Conservation (phyloP, 1,284 basidiomycete species). For the Leccinum cinnamomeum region DNA sequence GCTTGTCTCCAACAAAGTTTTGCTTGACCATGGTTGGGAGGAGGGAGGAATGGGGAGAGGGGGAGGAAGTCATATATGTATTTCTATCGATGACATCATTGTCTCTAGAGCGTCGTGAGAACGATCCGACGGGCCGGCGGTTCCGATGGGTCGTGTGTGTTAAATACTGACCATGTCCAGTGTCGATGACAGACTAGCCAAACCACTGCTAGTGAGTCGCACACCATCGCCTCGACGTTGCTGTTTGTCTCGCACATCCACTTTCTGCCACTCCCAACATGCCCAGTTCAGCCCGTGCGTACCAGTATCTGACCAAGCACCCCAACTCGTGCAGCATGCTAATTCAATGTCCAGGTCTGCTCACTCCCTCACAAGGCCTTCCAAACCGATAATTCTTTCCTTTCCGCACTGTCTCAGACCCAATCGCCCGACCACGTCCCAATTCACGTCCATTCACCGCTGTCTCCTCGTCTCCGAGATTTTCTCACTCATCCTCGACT, state of each 20-base stretch:
- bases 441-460: constrained; percentile 15
- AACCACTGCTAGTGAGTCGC: background rate
- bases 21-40: constrained; percentile 15
- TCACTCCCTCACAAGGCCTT: background rate
- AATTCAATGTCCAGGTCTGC: constrained; percentile 5
- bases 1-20: constrained; percentile 23
- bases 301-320: background rate
- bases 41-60: background rate
- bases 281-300: constrained; percentile 7
- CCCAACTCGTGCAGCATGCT: constrained; percentile 1
- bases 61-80: too few relatives aligned
- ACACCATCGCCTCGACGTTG: background rate
- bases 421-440: background rate
- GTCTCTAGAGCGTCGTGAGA: background rate
- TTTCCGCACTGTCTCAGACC: background rate
- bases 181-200: background rate
- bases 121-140: background rate
- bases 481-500: constrained; percentile 26
- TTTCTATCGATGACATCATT: background rate
- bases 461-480: constrained; percentile 30
- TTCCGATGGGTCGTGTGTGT: background rate
- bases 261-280: background rate
- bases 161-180: background rate
- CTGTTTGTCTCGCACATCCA: background rate
- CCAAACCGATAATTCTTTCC: background rate